Conservation (phyloP, 2,329 filamentous ascomycete species). For the Hypoxylon sp. region DNA sequence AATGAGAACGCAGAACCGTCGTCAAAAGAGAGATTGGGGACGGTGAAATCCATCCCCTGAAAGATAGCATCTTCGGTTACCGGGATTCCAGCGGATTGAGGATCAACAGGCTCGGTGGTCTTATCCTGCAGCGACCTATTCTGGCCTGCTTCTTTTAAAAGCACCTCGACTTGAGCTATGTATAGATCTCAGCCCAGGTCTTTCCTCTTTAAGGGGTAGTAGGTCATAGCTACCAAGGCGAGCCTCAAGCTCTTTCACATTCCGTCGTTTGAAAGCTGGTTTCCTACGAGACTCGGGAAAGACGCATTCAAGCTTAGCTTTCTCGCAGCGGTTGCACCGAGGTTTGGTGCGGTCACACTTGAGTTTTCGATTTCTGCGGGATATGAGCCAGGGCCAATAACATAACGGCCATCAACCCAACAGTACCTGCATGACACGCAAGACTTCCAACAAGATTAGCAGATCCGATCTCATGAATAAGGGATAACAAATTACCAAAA, state of each 20-base stretch:
- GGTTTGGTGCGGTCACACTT: constrained; percentile 87
- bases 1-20: constrained; percentile 39
- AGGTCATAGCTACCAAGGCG: constrained; percentile 74
- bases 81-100: constrained; percentile 41
- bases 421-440: constrained; percentile 69
- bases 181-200: constrained; percentile 33
- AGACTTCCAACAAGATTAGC: constrained; percentile 45
- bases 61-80: constrained; percentile 47
- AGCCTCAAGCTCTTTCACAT: constrained; percentile 91
- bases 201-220: constrained; percentile 2
- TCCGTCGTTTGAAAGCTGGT: constrained; percentile 87
- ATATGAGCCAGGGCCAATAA: constrained; percentile 62
- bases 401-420: constrained; percentile 14
- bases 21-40: constrained; percentile 31
- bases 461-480: constrained; percentile 16
- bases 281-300: constrained; percentile 93
- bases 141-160: constrained; percentile 75
- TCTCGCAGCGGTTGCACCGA: constrained; percentile 82
- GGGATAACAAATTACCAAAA: constrained; percentile 44
- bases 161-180: constrained; percentile 83
- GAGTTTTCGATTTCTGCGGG: constrained; percentile 86
- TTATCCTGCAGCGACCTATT: constrained; percentile 49
- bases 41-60: constrained; percentile 48
- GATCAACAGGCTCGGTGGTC: constrained; percentile 47
- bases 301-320: constrained; percentile 80